Evolutionary conservation across 345 rosid genomes (phyloP), one percentile per base, ranked within the genome.

Genomic region (Lenwebbia sp.): DNA sequence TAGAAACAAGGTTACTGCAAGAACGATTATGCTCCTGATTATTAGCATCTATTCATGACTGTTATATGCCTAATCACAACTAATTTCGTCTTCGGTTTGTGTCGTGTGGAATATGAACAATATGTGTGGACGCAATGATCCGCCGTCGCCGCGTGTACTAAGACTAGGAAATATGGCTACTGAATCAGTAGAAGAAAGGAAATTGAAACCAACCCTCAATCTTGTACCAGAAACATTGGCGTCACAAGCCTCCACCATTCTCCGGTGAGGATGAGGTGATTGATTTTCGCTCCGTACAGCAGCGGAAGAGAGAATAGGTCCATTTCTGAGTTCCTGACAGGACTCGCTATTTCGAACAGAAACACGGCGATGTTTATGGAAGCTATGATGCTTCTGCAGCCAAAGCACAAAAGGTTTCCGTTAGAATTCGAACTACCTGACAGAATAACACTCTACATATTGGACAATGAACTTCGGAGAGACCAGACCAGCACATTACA

Each of bases 201-300:
- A 94, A 93, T 94, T 94, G 92, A 92, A 95, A 97, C 98, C 95
- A 94, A 87, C 91, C 90, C 88, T 93, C 89, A 93, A 91, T 94
- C 96, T 90, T 95, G 99, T 96, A 96, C 99, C 98, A 95, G 99
- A 96, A 96, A 96, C 97, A 95, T 96, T 47, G 99, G 98, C 23
- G 98, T 96, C 89, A 96, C 88, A 5, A 96, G 97, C 91, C 98
- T 93, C 99, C 99, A 96, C 99, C 99, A 96, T 88, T 96, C 98
- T 83, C 99, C 98, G 57, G 91, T 90, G 49, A 96, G 86, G 91
- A 96, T 95, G 89, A 95, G 89, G 89, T 93, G 92, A 44, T 96
- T 96, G 87, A 95, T 93, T 93, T 96, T 96, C 23, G 98, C 98
- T 82, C 99, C 98, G 30, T 95, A 95, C 49, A 96, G 83, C 12